Evolutionary conservation across 2,329 filamentous ascomycete species (phyloP).

Genomic region (Harringtonia lauricola): DNA sequence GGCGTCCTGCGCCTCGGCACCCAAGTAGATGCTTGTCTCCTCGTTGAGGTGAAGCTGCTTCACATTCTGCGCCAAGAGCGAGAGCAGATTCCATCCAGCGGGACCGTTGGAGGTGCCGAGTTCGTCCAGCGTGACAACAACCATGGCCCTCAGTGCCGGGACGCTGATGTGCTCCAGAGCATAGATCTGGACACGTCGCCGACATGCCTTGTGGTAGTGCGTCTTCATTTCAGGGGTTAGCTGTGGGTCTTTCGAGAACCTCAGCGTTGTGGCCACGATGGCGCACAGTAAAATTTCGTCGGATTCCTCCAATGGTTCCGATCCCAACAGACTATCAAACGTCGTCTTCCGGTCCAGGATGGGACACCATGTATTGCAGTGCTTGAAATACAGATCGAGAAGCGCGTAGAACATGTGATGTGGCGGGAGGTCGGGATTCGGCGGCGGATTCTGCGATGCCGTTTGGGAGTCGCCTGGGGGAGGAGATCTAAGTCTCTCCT

Average conservation of each 20-base stretch:
- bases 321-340: conserved; percentile 70
- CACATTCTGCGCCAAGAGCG: conserved; percentile 75
- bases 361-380: conserved; percentile 76
- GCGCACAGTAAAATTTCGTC: conserved; percentile 77
- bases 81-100: conserved; percentile 83
- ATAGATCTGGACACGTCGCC: conserved; percentile 76
- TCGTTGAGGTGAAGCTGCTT: conserved; percentile 78
- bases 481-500: too few species aligned
- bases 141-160: conserved; percentile 73
- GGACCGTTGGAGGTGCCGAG: conserved; percentile 81
- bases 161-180: conserved; percentile 84
- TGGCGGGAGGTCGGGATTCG: conserved; percentile 59
- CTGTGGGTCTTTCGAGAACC: conserved; percentile 68
- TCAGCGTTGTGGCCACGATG: conserved; percentile 77
- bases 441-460: conserved; percentile 16
- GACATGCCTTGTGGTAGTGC: conserved; percentile 69
- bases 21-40: conserved; percentile 68
- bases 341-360: conserved; percentile 78
- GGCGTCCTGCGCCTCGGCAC: conserved; percentile 38
- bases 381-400: conserved; percentile 68
- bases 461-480: background rate
- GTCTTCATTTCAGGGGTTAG: conserved; percentile 61
- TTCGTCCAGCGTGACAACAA: conserved; percentile 76
- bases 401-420: conserved; percentile 64
- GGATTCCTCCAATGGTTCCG: conserved; percentile 63